phyloP scores from a whole-genome alignment of 768 basidiomycete species.

The Clitopilus passeckerianus region DNA sequence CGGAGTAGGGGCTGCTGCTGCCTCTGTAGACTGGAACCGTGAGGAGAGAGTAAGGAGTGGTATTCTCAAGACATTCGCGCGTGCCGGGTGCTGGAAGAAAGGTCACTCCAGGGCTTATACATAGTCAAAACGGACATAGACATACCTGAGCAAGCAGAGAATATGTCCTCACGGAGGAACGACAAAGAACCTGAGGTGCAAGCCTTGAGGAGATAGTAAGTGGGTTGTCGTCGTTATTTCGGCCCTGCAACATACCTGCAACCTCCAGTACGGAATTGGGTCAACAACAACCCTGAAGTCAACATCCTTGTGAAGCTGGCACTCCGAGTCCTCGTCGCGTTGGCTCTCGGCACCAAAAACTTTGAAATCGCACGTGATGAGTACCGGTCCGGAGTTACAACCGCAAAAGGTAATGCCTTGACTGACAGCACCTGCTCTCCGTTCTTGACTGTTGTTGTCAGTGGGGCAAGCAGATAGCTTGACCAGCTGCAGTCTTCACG shows the following conservation, averaged over 20 bases:
- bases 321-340: background rate
- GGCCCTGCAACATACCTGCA: background rate
- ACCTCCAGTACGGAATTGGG: background rate
- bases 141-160: background rate
- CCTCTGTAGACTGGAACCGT: slow-evolving; percentile 13
- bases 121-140: background rate
- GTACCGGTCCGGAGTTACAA: background rate
- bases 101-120: background rate
- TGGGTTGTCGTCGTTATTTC: background rate
- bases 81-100: background rate
- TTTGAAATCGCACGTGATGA: background rate
- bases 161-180: background rate
- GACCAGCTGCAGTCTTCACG: background rate
- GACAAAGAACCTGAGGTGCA: background rate
- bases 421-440: background rate
- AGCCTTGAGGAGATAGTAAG: background rate
- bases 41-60: slow-evolving; percentile 5
- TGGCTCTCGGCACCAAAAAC: background rate
- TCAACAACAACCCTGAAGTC: background rate
- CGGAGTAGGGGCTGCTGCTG: slow-evolving; percentile 2
- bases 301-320: background rate
- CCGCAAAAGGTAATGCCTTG: background rate
- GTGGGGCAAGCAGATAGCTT: background rate
- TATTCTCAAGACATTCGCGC: background rate
- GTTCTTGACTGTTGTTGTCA: background rate